Evolutionary conservation across 345 rosid genomes (phyloP).

Genomic region (Pistacia integerrima): DNA sequence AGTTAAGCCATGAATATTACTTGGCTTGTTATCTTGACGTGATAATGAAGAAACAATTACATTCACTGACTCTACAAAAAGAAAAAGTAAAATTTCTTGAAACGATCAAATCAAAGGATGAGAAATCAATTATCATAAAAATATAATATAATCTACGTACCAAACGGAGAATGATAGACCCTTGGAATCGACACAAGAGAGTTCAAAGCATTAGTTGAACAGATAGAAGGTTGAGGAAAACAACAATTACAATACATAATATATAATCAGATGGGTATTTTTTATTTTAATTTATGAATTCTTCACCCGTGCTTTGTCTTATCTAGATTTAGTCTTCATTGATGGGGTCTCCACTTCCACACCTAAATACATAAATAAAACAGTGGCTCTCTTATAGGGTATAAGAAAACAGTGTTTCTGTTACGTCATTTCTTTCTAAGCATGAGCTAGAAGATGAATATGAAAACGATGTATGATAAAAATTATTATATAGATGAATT

Average conservation of each 20-base stretch:
- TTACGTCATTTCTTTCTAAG: slow-evolving; percentile 5
- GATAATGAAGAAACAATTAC: neutral
- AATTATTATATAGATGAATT: neutral
- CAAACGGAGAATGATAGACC: neutral
- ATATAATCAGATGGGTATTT: neutral
- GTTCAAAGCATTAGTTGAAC: slow-evolving; percentile 3
- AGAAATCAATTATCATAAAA: too few species aligned
- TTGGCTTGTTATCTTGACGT: slow-evolving; percentile 8
- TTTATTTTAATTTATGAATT: neutral
- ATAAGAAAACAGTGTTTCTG: neutral
- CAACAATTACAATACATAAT: neutral
- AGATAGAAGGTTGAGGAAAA: slow-evolving; percentile 8
- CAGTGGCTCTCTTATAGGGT: neutral
- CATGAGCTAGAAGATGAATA: neutral
- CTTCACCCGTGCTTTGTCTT: slow-evolving; percentile 4
- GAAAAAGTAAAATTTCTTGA: neutral
- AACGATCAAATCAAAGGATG: slow-evolving; percentile 5
- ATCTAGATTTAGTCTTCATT: neutral
- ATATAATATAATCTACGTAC: neutral
- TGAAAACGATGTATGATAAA: neutral
- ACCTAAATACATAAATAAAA: neutral
- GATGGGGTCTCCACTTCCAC: neutral
- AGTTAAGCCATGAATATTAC: neutral
- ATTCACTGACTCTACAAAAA: neutral
- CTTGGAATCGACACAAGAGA: neutral